Base-by-base conservation (phyloP, 2,329 filamentous ascomycete species). In the Teratosphaeria nubilosa region DNA sequence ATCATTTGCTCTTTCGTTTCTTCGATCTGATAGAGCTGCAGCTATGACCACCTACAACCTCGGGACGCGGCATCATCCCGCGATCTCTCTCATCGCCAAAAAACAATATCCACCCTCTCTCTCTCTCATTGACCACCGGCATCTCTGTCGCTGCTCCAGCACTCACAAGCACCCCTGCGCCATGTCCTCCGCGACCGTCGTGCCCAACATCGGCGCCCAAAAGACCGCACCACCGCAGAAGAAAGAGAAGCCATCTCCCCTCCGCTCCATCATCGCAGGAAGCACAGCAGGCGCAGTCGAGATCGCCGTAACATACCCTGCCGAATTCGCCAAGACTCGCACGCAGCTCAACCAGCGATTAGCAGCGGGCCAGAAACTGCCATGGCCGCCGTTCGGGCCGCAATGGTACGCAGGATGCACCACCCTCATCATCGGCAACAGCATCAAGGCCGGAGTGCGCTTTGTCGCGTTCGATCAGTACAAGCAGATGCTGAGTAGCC, bases 391-490 rank as follows among this genome's bases (percentile, higher is more conserved):
- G 11, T 97, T 97, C 69, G 94, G 94, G 54, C 80, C 77, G 66
- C 90, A 95, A 74, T 99, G 94, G 94, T 99, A 99, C 74, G 92
- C 94, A 13, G 94, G 94, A 41, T 99, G 94, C 77, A 97, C 94
- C 53, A 97, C 94, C 30, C 77, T 96, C 71, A 95, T 99, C 60
- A 90, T 97, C 65, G 94, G 94, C 61, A 99, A 99, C 76, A 95
- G 91, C 56, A 81, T 94, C 72, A 99, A 99, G 78, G 94, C 94
- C 41, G 94, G 91, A 60, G 95, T 97, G 63, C 86, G 91, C 64
- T 99, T 99, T 70, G 90, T 97, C 58, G 91, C 94, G 0, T 99
- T 97, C 72, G 94, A 99, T 75, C 87, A 90, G 70, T 96, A 95
- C 78, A 97, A 95, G 77, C 78, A 80, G 30, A 70, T 96, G 32